A percentile compares a stretch with the other conserved stretches of the same genome.
phyloP scores from a whole-genome alignment of 2,329 filamentous ascomycete species.

The Drechmeria coniospora region DNA sequence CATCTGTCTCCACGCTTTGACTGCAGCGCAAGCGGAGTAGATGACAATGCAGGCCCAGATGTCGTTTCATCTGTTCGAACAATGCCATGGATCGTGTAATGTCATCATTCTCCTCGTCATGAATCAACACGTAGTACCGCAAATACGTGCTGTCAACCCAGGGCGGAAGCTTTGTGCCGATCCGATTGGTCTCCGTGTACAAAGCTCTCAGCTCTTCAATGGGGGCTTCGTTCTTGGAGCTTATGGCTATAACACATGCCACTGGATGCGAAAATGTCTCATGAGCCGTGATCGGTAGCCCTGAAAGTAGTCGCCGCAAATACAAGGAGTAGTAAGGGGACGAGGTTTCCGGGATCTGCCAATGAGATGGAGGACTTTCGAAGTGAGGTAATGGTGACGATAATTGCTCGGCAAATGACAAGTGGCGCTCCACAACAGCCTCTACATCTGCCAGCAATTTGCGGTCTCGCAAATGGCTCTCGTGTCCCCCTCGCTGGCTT shows the following conservation, averaged over 20 bases:
- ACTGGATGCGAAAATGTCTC: slow-evolving; percentile 94
- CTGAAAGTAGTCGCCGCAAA: slow-evolving; percentile 67
- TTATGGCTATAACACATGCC: slow-evolving; percentile 87
- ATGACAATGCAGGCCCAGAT: slow-evolving; percentile 91
- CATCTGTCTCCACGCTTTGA: slow-evolving; percentile 76
- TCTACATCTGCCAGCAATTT: slow-evolving; percentile 51
- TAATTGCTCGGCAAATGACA: slow-evolving; percentile 57
- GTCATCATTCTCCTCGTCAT: slow-evolving; percentile 91
- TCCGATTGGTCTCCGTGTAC: slow-evolving; percentile 72
- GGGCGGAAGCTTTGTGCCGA: slow-evolving; percentile 54
- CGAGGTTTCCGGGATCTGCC: slow-evolving; percentile 32
- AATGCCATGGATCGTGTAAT: slow-evolving; percentile 77
- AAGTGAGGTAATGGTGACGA: slow-evolving; percentile 22
- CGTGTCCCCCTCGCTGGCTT: slow-evolving; percentile 11
- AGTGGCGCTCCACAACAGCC: slow-evolving; percentile 61
- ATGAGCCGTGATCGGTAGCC: slow-evolving; percentile 62
- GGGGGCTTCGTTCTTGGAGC: slow-evolving; percentile 67
- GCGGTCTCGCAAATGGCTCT: slow-evolving; percentile 15
- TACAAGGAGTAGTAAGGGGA: slow-evolving; percentile 80
- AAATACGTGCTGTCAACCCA: slow-evolving; percentile 91
- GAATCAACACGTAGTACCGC: slow-evolving; percentile 88
- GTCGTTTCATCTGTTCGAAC: slow-evolving; percentile 98
- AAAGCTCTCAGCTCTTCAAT: slow-evolving; percentile 76
- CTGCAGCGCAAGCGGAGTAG: slow-evolving; percentile 71
- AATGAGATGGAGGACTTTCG: slow-evolving; percentile 23